Conservation (phyloP, 2,329 filamentous ascomycete species). For the Zymoseptoria tritici region DNA sequence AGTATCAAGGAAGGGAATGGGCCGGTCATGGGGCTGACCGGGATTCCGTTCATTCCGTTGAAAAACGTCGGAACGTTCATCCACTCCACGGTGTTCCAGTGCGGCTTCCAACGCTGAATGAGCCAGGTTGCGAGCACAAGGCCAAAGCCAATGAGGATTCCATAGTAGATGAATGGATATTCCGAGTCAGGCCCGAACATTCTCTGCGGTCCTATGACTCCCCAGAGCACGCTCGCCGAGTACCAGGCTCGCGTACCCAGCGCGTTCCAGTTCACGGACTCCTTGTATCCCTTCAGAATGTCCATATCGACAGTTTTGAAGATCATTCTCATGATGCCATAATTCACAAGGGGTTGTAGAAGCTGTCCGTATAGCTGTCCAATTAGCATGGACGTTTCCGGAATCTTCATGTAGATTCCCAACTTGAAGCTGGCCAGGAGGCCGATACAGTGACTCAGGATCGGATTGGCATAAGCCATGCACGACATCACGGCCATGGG, state of each 20-base stretch:
- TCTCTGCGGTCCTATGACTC: conserved; percentile 28
- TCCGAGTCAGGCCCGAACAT: conserved; percentile 10
- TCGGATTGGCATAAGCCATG: conserved; percentile 30
- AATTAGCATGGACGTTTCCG: conserved; percentile 32
- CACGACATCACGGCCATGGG: conserved; percentile 25
- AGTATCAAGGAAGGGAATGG: conserved; percentile 5
- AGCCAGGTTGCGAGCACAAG: conserved; percentile 8
- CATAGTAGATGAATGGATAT: conserved; percentile 13
- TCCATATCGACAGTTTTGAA: conserved; percentile 34
- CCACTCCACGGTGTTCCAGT: conserved; percentile 11
- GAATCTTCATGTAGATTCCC: conserved; percentile 35
- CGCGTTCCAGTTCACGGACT: conserved; percentile 10
- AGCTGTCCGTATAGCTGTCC: conserved; percentile 31
- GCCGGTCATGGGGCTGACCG: conserved; percentile 9
- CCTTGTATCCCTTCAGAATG: conserved; percentile 12
- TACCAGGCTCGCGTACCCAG: conserved; percentile 9
- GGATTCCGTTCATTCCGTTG: conserved; percentile 6
- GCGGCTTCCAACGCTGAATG: conserved; percentile 6
- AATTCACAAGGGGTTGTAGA: conserved; percentile 11
- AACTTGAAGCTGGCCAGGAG: conserved; percentile 33
- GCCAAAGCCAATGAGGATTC: conserved; percentile 9
- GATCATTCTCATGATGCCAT: conserved; percentile 30
- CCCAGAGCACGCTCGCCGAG: conserved; percentile 30
- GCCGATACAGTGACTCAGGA: conserved; percentile 31
- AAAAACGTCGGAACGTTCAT: conserved; percentile 10